Evolutionary conservation across 192 early-diverging fungal genomes (phyloP).

Genomic region (Radiomyces spectabilis): DNA sequence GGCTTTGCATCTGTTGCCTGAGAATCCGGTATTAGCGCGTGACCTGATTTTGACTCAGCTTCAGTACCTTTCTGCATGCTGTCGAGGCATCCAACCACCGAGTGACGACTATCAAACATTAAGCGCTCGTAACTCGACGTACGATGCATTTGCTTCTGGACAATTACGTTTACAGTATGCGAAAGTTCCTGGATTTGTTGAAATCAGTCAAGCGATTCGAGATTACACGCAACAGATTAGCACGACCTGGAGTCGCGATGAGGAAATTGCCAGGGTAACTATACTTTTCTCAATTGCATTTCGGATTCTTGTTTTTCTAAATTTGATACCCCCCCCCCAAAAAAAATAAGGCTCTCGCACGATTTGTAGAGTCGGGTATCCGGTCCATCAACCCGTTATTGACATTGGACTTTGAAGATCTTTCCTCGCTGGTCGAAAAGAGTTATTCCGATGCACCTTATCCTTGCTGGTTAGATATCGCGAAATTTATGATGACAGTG

Average conservation of each 20-base stretch:
- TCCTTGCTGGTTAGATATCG: constrained; percentile 44
- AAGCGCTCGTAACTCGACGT: constrained; percentile 5
- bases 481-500: constrained; percentile 35
- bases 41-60: constrained; percentile 33
- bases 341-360: constrained; percentile 27
- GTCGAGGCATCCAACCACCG: constrained; percentile 44
- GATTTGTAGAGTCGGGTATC: constrained; percentile 40
- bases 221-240: constrained; percentile 32
- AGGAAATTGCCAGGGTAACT: constrained; percentile 33
- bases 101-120: constrained; percentile 36
- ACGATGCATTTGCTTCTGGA: constrained; percentile 27
- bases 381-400: constrained; percentile 35
- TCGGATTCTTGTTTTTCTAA: no score
- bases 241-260: constrained; percentile 35
- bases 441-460: constrained; percentile 26
- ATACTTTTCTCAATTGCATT: neutral
- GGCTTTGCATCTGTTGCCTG: neutral
- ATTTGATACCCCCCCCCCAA: neutral
- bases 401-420: constrained; percentile 29
- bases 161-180: constrained; percentile 8
- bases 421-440: constrained; percentile 29
- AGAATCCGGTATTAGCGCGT: constrained; percentile 19
- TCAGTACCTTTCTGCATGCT: constrained; percentile 41
- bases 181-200: constrained; percentile 14
- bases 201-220: constrained; percentile 31